Conservation (phyloP, 2,329 filamentous ascomycete genomes). For the Sporothrix variecibatus region DNA sequence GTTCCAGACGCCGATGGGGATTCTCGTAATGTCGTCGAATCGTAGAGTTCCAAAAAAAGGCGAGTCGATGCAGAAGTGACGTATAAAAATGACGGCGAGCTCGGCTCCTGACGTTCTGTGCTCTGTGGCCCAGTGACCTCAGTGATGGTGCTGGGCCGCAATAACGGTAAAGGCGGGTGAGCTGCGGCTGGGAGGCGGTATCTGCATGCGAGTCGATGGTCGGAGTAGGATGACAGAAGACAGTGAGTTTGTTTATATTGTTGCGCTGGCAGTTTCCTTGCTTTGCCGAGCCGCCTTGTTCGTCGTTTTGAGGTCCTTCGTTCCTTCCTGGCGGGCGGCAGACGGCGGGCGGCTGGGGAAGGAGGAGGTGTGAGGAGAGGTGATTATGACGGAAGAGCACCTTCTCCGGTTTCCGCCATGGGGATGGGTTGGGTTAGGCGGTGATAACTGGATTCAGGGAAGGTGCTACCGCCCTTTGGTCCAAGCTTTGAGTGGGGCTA, state of each 20-base stretch:
- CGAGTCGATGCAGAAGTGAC: not conserved
- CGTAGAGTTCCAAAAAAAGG: not conserved
- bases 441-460: not conserved
- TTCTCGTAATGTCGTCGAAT: not conserved
- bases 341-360: not conserved
- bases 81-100: not conserved
- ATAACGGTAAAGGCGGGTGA: not conserved
- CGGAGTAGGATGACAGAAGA: not conserved
- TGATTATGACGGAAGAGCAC: constrained; percentile 19
- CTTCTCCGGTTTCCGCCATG: constrained; percentile 27
- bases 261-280: not conserved
- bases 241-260: not conserved
- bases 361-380: not conserved
- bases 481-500: constrained; percentile 1
- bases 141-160: constrained; percentile 5
- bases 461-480: constrained; percentile 6
- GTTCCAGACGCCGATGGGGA: not conserved
- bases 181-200: constrained; percentile 10
- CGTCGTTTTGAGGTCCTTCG: not conserved
- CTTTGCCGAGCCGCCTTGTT: not conserved
- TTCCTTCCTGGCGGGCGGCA: not conserved
- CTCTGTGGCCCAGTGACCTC: constrained; percentile 14
- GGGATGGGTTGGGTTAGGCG: constrained; percentile 6
- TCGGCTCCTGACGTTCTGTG: not conserved
- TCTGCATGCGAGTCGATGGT: not conserved